Evolutionary conservation across 2,329 filamentous ascomycete genomes (phyloP), one percentile per base, ranked within the genome.

Genomic region (Mycosphaerella sp.): DNA sequence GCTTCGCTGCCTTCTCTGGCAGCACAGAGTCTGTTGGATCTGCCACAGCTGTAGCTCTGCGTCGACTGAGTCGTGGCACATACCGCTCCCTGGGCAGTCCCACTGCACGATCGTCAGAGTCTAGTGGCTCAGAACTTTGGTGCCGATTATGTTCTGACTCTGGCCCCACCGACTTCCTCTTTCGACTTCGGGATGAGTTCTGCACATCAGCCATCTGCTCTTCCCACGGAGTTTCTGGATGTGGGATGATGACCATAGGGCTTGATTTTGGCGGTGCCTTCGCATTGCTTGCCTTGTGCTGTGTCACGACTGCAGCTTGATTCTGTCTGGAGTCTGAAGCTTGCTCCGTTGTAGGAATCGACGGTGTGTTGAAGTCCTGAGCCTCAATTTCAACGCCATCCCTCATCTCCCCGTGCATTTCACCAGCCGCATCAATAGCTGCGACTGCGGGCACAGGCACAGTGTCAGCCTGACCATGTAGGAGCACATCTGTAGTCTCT

Each of bases 1-100:
- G 77, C 16, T 65, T 70, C 4, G 52, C 58, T 12, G 63, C 59
- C 65, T 72, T 68, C 70, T 77, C 64, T 54, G 72, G 52, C 52
- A 56, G 41, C 53, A 68, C 58, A 53, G 70, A 62, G 55, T 68
- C 66, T 49, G 61, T 57, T 2, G 58, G 42, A 34, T 63, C 56
- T 16, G 66, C 60, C 21, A 62, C 32, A 7, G 51, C 44, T 10
- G 60, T 66, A n/a, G 62, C 57, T 49, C 65, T 37, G 53, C 66
- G 42, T 52, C 66, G 63, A 50, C 68, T 71, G 27, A 67, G 70
- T 43, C 70, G 59, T 2, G 71, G 69, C 47, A 66, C 56, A 52
- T 73, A 73, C 10, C 60, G 53, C 56, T 73, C 71, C 51, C 63
- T 69, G 10, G 67, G 69, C 14, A 71, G 54, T 2, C 66, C 71